Percentiles rank a stretch among this genome's conserved stretches.
Conservation (phyloP, 1,284 basidiomycete genomes). For the Apiotrichum sp. region DNA sequence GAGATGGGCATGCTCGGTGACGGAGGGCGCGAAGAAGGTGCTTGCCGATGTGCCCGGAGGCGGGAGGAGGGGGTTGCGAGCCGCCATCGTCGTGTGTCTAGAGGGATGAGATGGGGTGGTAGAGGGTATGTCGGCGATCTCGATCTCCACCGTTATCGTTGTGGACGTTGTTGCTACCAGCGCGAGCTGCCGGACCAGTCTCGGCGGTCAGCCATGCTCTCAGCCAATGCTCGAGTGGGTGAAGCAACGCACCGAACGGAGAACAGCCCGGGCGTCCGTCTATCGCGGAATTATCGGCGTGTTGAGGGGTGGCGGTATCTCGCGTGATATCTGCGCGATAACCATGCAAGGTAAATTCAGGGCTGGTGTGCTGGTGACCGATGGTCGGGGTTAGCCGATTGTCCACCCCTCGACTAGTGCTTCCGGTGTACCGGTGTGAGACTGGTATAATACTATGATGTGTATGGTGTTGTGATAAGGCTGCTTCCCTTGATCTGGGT, state of each 20-base stretch:
- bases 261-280: background rate
- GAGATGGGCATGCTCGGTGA: constrained; percentile 26
- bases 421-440: no score
- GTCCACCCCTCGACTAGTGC: no score
- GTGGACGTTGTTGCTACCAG: no score
- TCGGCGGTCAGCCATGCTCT: background rate
- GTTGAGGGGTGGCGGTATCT: no score
- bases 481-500: no score
- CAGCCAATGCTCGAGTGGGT: constrained; percentile 14
- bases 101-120: background rate
- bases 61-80: constrained; percentile 33
- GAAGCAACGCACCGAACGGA: constrained; percentile 6
- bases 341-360: no score
- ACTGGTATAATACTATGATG: no score
- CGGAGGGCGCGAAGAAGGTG: constrained; percentile 34
- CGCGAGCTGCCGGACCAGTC: background rate
- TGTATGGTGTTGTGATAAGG: no score
- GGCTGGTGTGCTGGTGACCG: no score
- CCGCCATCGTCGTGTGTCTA: constrained; percentile 16
- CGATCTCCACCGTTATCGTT: background rate
- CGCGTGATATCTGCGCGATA: no score
- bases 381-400: no score
- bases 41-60: constrained; percentile 22
- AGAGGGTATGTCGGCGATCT: background rate
- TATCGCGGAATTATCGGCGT: constrained; percentile 10